phyloP scores from a whole-genome alignment of 75 land plant genomes.

The Cupressus sempervirens region DNA sequence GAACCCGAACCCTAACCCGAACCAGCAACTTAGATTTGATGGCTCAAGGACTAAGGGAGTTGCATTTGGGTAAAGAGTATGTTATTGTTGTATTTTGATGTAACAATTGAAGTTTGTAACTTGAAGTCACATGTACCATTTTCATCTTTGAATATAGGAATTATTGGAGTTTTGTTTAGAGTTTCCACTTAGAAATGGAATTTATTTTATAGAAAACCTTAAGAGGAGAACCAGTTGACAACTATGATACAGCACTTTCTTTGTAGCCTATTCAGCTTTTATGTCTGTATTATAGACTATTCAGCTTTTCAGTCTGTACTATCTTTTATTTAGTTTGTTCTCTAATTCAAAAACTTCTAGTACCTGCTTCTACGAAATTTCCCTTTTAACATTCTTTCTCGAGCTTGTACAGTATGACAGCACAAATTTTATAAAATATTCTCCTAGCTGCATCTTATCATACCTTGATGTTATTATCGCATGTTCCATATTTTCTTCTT shows the following conservation, averaged over 20 bases:
- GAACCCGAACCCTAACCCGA: too few species aligned
- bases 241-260: not conserved
- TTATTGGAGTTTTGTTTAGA: not conserved
- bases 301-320: not conserved
- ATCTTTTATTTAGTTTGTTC: not conserved
- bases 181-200: not conserved
- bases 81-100: not conserved
- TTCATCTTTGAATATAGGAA: not conserved
- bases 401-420: not conserved
- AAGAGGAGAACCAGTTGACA: not conserved
- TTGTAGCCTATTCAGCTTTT: not conserved
- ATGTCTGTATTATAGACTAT: not conserved
- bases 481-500: not conserved
- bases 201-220: not conserved
- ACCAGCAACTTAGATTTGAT: not conserved
- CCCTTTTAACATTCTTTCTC: not conserved
- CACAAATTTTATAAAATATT: not conserved
- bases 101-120: not conserved
- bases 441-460: not conserved
- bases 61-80: not conserved
- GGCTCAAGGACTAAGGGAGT: not conserved
- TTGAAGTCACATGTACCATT: not conserved
- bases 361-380: not conserved
- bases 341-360: not conserved
- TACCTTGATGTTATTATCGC: not conserved